Conservation (phyloP, 495 filamentous ascomycete genomes). For the Tuber brumale region DNA sequence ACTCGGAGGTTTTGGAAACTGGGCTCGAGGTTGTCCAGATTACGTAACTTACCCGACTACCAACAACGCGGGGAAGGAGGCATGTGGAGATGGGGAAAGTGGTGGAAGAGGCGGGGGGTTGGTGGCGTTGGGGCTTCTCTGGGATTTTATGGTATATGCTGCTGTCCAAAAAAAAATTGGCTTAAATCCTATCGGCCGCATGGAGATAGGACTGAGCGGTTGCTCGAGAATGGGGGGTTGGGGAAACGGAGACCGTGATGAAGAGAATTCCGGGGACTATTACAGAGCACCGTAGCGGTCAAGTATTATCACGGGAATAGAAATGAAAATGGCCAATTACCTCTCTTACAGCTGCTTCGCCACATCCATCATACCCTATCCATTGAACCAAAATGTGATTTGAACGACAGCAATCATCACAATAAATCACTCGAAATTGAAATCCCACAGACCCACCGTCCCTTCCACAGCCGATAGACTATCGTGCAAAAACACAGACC, state of each 20-base stretch:
- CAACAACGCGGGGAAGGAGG: not conserved
- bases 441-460: not conserved
- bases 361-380: not conserved
- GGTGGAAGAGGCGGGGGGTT: not conserved
- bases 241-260: not conserved
- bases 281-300: not conserved
- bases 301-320: not conserved
- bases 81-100: not conserved
- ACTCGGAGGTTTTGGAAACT: conserved; percentile 16
- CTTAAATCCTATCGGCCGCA: not conserved
- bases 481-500: not conserved
- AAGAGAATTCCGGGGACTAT: not conserved
- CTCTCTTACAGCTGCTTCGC: not conserved
- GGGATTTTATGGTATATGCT: conserved; percentile 1
- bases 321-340: not conserved
- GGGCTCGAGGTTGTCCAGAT: conserved; percentile 20
- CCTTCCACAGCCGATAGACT: not conserved
- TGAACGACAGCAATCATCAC: not conserved
- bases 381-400: not conserved
- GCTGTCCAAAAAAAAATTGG: not conserved
- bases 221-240: not conserved
- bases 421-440: not conserved
- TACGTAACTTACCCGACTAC: not conserved
- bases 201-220: not conserved
- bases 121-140: conserved; percentile 1